Percentiles rank a stretch among this genome's conserved stretches.
phyloP scores from a whole-genome alignment of 2,329 filamentous ascomycete species.

The Xylaria sp. region DNA sequence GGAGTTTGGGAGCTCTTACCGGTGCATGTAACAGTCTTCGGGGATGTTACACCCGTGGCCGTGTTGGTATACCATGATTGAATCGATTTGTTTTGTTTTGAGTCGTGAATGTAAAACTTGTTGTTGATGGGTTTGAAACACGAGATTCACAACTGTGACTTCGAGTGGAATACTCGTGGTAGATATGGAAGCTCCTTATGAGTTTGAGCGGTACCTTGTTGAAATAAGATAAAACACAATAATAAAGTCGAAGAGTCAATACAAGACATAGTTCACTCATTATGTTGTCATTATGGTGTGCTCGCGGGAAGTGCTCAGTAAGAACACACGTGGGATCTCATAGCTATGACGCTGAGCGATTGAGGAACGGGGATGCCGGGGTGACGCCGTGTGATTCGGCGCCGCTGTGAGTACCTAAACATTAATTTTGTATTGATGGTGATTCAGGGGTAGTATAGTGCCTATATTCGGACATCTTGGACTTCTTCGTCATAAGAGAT shows the following conservation, averaged over 20 bases:
- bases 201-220: neutral
- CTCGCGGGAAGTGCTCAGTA: neutral
- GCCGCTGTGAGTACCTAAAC: no score
- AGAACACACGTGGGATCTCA: neutral
- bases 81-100: neutral
- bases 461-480: neutral
- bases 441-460: no score
- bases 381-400: neutral
- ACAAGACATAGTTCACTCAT: conserved; percentile 17
- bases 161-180: neutral
- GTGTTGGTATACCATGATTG: conserved; percentile 46
- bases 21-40: conserved; percentile 40
- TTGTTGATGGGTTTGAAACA: neutral
- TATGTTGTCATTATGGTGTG: conserved; percentile 22
- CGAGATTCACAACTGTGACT: neutral
- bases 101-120: neutral
- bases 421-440: no score
- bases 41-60: conserved; percentile 49
- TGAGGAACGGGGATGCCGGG: neutral
- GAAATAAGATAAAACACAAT: neutral
- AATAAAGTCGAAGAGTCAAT: neutral
- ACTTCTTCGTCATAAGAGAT: neutral
- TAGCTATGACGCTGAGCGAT: neutral
- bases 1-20: conserved; percentile 32
- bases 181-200: neutral